Conservation (phyloP, 2,329 filamentous ascomycete species). For the Colletotrichum sansevieriae region DNA sequence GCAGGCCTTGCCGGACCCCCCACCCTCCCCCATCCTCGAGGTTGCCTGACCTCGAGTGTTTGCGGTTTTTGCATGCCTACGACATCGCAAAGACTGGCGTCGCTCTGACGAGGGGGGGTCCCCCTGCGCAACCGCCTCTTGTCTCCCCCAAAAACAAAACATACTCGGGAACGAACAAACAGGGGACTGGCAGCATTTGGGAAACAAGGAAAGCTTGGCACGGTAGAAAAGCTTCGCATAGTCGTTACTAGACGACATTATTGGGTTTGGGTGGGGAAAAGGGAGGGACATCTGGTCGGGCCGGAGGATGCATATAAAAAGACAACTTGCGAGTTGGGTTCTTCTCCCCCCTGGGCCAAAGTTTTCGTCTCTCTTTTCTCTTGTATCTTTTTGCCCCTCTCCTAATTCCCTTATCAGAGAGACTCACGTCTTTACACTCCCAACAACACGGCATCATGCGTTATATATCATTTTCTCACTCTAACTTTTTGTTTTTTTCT, state of each 20-base stretch:
- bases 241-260: constrained; percentile 40
- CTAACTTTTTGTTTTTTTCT: neutral
- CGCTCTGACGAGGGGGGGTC: neutral
- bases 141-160: neutral
- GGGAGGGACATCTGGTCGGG: neutral
- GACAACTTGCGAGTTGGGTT: constrained; percentile 27
- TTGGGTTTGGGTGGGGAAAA: neutral
- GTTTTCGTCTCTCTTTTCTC: neutral
- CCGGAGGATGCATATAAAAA: constrained; percentile 22
- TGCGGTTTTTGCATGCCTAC: neutral
- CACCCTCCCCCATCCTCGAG: neutral
- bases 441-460: neutral
- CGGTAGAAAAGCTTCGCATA: constrained; percentile 7
- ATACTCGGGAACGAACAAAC: neutral
- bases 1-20: neutral
- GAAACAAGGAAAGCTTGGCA: neutral
- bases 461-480: neutral
- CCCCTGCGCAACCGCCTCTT: neutral
- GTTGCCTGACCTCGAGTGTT: neutral
- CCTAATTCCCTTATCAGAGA: neutral
- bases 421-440: neutral
- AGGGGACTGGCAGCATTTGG: constrained; percentile 20
- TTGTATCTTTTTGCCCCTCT: neutral
- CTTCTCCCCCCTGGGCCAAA: constrained; percentile 10
- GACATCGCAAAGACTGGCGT: neutral